Percentiles rank a stretch among this genome's conserved stretches.
Conservation (phyloP, 192 early-diverging fungal genomes). For the Linnemannia elongata region DNA sequence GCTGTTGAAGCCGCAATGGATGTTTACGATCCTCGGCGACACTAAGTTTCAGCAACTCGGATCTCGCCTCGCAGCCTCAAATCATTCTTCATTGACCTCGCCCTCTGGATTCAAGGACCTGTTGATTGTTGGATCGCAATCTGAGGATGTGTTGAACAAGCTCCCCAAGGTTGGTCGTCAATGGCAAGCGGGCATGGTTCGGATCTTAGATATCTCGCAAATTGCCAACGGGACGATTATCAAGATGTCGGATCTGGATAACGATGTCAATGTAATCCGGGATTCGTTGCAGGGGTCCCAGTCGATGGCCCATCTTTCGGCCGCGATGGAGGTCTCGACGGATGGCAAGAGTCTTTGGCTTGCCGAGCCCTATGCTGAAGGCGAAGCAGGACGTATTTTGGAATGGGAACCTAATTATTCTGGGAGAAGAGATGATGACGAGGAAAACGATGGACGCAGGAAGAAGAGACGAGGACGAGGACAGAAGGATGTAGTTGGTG, state of each 20-base stretch:
- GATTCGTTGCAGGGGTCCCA: conserved; percentile 41
- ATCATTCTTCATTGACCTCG: too few species aligned
- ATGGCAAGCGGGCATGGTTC: conserved; percentile 52
- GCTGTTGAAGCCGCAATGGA: not conserved
- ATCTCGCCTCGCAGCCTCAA: conserved; percentile 17
- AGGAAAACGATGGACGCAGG: not conserved
- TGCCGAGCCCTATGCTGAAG: conserved; percentile 40
- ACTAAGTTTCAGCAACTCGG: conserved; percentile 57
- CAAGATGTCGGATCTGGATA: conserved; percentile 27
- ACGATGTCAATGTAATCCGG: conserved; percentile 17
- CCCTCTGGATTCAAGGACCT: conserved; percentile 9
- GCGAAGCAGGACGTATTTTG: conserved; percentile 31
- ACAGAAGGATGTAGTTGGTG: not conserved
- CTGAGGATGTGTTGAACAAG: conserved; percentile 25
- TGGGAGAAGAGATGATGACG: not conserved
- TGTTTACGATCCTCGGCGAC: conserved; percentile 53
- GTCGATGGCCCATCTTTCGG: conserved; percentile 50
- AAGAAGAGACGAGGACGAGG: not conserved
- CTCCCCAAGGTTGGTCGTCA: conserved; percentile 30
- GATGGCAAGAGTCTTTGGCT: conserved; percentile 46
- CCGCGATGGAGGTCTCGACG: conserved; percentile 42
- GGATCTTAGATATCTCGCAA: conserved; percentile 26
- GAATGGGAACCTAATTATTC: conserved; percentile 37
- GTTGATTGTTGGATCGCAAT: conserved; percentile 45
- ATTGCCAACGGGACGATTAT: conserved; percentile 15